Evolutionary conservation across 2,329 filamentous ascomycete genomes (phyloP), one percentile per base, ranked within the genome.

Genomic region (Parasarocladium wereldwijsianum): DNA sequence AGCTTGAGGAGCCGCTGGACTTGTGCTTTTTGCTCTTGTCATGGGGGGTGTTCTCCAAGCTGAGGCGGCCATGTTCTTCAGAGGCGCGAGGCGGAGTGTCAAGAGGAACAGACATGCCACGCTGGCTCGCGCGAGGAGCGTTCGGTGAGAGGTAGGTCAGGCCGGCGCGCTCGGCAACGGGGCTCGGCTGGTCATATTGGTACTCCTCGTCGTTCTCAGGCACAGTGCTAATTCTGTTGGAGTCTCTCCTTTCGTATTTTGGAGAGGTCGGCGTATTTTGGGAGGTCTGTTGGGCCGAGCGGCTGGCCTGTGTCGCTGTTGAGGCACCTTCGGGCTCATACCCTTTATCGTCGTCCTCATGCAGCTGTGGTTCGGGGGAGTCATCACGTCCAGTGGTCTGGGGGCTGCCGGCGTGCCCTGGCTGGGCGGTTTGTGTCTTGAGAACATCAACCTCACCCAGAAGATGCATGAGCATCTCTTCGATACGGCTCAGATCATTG

Each of bases 391-490:
- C 59, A 39, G 70, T 78, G 35, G 55, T 59, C 14, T 17, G 28
- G 28, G 17, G 13, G 6, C 19, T 23, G 17, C 28, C 28, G 26
- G 48, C 50, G 11, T 47, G 52, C 20, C 47, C 41, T 9, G 52
- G 36, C 31, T 48, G 50, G 2, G 58, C 62, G 4, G 63, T 66
- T 42, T 72, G 67, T 7, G 61, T 67, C 46, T 85, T 83, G 34
- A 90, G 62, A 26, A 72, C 80, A 49, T 96, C 87, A 6, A 98
- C 86, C 49, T 98, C 90, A 29, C 76, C 80, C 13, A 98, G 70
- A 14, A 98, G 68, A 47, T 93, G 85, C 51, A 90, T 81, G 19
- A 98, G 68, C 79, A 90, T 87, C 36, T 83, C 79, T 51, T 90
- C 83, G 37, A 94, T 93, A 42, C 84, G 80, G 39, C 75, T 72